Base-by-base conservation (phyloP, 441 rosid genomes). In the Brassica balearica region DNA sequence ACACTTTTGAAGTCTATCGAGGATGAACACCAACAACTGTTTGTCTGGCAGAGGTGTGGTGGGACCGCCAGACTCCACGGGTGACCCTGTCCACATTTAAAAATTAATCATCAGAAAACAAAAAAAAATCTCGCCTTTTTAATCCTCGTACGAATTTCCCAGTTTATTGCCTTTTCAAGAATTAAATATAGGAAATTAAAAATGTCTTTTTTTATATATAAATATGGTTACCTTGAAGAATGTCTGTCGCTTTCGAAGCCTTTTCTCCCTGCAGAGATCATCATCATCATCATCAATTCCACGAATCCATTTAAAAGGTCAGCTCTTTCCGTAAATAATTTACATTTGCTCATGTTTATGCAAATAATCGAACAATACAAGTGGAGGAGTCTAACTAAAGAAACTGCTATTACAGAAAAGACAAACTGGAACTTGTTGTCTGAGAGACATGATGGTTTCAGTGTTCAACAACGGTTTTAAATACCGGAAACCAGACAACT, bases 1-100 rank as follows among this genome's bases (percentile, higher is more conserved):
- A 60, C 75, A 92, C 98, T 94, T 90, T 92, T 92, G 98, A 89
- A 94, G 93, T 87, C 98, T 88, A 83, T 94, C 98, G 74, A 92
- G 96, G 80, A 94, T 86, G 90, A 90, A 94, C 84, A 86, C 80
- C 85, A 94, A 79, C 88, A 94, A 87, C 94, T 92, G 90, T 87
- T 89, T 92, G 87, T 94, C 96, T 75, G 97, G 97, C 89, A 94
- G 88, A 87, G 93, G 89, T 27, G 90, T 86, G 59, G 93, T 86
- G 90, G 90, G 96, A 20, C 93, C 97, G 29, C 93, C 97, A 25
- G 88, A 87, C 83, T 85, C 93, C 86, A 81, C 84, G 85, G 76
- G 82, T 62, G 87, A 85, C 83, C 83, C 97, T 90, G 89, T 82
- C 85, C 89, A 84, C 87, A 84, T 71, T 41, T 41, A 55, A 78